Conservation (phyloP, 805 yeast species). For the Candida cerambycidarum region DNA sequence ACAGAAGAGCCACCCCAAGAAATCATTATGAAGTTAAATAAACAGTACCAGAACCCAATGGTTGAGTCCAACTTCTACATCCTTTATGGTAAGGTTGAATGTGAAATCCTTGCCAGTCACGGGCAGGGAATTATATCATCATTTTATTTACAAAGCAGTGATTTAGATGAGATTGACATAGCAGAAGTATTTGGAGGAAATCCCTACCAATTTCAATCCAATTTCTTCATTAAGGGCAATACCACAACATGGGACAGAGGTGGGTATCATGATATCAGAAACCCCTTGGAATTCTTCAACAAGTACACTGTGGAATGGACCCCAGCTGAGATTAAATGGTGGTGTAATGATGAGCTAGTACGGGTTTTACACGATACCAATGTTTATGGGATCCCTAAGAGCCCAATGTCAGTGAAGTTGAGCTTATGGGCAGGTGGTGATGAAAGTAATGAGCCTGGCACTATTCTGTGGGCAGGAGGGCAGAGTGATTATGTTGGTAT, state of each 20-base stretch:
- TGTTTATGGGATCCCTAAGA: constrained; percentile 31
- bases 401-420: constrained; percentile 37
- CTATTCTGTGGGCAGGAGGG: constrained; percentile 44
- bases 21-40: constrained; percentile 15
- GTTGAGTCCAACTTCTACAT: constrained; percentile 29
- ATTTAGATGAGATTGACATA: constrained; percentile 43
- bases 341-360: constrained; percentile 26
- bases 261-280: constrained; percentile 26
- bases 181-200: constrained; percentile 41
- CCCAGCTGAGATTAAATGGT: constrained; percentile 29
- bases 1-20: neutral
- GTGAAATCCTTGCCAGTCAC: constrained; percentile 29
- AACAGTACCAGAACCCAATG: constrained; percentile 34
- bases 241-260: constrained; percentile 36
- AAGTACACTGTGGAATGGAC: constrained; percentile 41
- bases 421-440: constrained; percentile 48
- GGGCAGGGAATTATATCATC: constrained; percentile 41
- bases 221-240: constrained; percentile 42
- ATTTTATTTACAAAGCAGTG: constrained; percentile 43
- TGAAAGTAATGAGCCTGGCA: constrained; percentile 29
- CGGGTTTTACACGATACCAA: constrained; percentile 20
- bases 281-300: constrained; percentile 27
- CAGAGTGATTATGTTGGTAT: constrained; percentile 26
- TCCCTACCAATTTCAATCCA: constrained; percentile 30
- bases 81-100: constrained; percentile 38